A percentile compares a stretch with the other conserved stretches of the same genome.
Conservation (phyloP, 2,329 filamentous ascomycete species). For the Aspergillus tamarii region DNA sequence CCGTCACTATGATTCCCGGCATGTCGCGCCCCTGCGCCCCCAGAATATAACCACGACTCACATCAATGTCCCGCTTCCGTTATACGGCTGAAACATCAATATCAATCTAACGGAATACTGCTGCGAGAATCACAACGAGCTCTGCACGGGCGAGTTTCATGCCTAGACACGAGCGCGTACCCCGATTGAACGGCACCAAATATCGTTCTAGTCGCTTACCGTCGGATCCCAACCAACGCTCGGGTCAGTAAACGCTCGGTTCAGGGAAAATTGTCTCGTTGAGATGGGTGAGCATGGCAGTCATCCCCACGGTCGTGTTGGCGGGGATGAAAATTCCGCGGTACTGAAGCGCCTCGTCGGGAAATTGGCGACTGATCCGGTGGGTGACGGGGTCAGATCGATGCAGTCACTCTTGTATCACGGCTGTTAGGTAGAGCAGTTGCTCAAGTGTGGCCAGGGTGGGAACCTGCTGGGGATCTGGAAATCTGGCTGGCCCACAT, state of each 20-base stretch:
- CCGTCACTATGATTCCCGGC: constrained; percentile 5
- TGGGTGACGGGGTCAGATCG: constrained; percentile 5
- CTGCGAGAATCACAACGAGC: constrained; percentile 12
- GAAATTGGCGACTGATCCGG: constrained; percentile 2
- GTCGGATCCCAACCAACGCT: constrained; percentile 3
- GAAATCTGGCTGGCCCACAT: background rate
- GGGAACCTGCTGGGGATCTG: background rate
- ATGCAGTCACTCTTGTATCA: constrained; percentile 12
- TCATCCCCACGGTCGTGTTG: constrained; percentile 5
- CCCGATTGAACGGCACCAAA: constrained; percentile 8
- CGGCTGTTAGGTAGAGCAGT: constrained; percentile 11
- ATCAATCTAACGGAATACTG: constrained; percentile 8
- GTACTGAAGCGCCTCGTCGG: background rate
- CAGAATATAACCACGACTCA: constrained; percentile 5
- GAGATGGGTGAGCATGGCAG: background rate
- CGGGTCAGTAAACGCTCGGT: background rate
- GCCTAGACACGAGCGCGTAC: constrained; percentile 6
- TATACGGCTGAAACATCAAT: constrained; percentile 1
- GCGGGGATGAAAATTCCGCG: constrained; percentile 4
- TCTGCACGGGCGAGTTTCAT: constrained; percentile 13
- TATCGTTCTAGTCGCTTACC: constrained; percentile 5
- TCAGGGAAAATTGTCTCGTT: constrained; percentile 5
- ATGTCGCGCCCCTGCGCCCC: constrained; percentile 4
- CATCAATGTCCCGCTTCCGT: constrained; percentile 5
- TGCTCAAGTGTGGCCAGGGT: background rate